Evolutionary conservation across 495 filamentous ascomycete genomes (phyloP).

Genomic region (Aspergillus sclerotioniger): DNA sequence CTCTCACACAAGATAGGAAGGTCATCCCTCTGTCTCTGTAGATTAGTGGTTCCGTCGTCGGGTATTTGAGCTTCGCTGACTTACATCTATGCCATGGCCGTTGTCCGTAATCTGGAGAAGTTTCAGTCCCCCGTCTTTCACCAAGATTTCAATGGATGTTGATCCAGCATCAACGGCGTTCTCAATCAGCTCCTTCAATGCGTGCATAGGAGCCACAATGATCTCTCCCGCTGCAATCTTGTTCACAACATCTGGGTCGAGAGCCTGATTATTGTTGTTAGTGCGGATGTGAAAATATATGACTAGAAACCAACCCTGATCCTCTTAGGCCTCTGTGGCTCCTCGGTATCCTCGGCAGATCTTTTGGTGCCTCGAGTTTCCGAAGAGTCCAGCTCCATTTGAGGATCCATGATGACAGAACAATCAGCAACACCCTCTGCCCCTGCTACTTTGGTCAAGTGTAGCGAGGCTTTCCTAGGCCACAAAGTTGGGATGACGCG

Average conservation of each 20-base stretch:
- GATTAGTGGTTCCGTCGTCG: constrained; percentile 10
- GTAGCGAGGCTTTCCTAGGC: background rate
- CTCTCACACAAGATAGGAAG: constrained; percentile 91
- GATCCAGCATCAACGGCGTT: constrained; percentile 97
- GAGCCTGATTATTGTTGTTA: constrained; percentile 52
- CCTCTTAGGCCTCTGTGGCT: constrained; percentile 54
- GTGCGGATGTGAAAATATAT: background rate
- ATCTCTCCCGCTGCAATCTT: constrained; percentile 99
- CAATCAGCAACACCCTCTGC: too few species aligned
- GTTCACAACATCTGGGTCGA: constrained; percentile 95
- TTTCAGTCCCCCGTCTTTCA: constrained; percentile 97
- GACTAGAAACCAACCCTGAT: constrained; percentile 54
- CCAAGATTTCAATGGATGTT: constrained; percentile 83
- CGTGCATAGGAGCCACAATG: constrained; percentile 95
- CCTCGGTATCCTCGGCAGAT: constrained; percentile 50
- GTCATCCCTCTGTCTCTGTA: constrained; percentile 69
- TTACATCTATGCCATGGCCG: constrained; percentile 90
- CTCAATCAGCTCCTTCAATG: constrained; percentile 95
- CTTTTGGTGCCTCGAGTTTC: constrained; percentile 62
- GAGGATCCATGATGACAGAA: constrained; percentile 35
- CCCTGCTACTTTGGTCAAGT: background rate
- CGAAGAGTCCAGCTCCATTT: constrained; percentile 44
- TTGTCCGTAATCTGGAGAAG: constrained; percentile 98
- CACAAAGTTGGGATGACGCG: background rate
- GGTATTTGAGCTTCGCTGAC: constrained; percentile 19